Percentiles rank a stretch among this genome's conserved stretches.
These are phyloP conservation scores for Curvularia lunata DNA, from an alignment of 2,329 filamentous ascomycete genomes.

Conservation along the genomic window DNA sequence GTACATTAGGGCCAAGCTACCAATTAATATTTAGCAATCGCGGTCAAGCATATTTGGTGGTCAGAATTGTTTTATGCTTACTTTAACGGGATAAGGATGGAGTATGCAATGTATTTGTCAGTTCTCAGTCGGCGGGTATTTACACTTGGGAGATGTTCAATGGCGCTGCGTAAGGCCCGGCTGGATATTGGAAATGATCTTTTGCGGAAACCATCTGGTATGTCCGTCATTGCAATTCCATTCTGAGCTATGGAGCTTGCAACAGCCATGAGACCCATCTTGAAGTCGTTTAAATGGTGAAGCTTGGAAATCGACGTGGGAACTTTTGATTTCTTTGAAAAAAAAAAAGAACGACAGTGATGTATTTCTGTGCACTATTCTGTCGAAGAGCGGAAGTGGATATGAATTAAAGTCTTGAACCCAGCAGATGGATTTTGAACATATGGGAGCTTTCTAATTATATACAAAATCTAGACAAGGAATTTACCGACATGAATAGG, in stretches of 20 bases:
- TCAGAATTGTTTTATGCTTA: neutral
- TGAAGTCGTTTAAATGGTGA: neutral
- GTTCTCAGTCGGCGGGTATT: slow-evolving; percentile 3
- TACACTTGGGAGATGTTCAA: slow-evolving; percentile 5
- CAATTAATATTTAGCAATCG: neutral
- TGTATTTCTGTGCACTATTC: neutral
- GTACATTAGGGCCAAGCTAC: slow-evolving; percentile 3
- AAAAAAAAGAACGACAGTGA: neutral
- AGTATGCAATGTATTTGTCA: slow-evolving; percentile 4
- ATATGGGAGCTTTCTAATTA: neutral
- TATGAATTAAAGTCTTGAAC: neutral
- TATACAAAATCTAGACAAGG: neutral
- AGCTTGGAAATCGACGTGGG: neutral
- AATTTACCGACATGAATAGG: neutral
- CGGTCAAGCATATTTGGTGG: neutral
- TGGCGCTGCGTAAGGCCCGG: slow-evolving; percentile 1
- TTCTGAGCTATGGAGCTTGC: neutral
- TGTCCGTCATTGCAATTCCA: neutral
- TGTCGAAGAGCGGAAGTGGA: neutral
- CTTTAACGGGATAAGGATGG: slow-evolving; percentile 8
- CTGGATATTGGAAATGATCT: slow-evolving; percentile 1
- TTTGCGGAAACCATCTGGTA: neutral
- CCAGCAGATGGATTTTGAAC: neutral
- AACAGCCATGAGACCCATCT: neutral
- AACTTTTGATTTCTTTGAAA: no score